phyloP scores from a whole-genome alignment of 495 filamentous ascomycete species.

The Aspergillus saccharolyticus region DNA sequence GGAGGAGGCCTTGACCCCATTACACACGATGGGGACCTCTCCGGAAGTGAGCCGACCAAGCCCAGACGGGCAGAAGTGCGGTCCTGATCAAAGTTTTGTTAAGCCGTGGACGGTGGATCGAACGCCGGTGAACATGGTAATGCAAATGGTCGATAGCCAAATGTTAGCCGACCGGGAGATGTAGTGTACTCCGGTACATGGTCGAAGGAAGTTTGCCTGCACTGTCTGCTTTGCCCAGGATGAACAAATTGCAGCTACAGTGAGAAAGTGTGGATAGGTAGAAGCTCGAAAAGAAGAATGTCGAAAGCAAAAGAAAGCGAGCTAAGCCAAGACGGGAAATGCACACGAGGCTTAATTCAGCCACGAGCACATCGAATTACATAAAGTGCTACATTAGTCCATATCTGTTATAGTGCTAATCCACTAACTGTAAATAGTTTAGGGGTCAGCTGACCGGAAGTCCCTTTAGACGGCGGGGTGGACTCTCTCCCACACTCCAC shows the following conservation, averaged over 20 bases:
- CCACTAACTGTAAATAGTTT: background rate
- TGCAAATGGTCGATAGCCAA: background rate
- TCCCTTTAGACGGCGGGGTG: slow-evolving; percentile 1
- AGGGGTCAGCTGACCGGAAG: slow-evolving; percentile 1
- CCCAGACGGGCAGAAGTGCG: background rate
- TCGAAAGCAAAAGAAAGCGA: background rate
- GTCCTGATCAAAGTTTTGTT: background rate
- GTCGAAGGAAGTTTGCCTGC: too few relatives aligned
- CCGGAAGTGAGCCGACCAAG: background rate
- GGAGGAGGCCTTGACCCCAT: background rate
- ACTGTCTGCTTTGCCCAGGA: too few relatives aligned
- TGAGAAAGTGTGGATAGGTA: too few relatives aligned
- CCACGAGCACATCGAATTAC: background rate
- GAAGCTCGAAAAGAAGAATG: background rate
- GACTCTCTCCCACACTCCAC: background rate
- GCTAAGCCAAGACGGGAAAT: background rate
- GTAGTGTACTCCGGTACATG: background rate
- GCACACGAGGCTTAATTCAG: background rate
- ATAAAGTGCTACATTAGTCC: too few relatives aligned
- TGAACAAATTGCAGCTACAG: too few relatives aligned
- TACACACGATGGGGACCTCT: background rate
- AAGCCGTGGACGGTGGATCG: background rate
- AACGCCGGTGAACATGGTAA: background rate
- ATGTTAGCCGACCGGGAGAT: background rate
- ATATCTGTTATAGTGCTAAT: too few relatives aligned